A percentile compares a stretch with the other conserved stretches of the same genome.
phyloP scores from a whole-genome alignment of 371 early-diverging fungal genomes.

The Mucor velutinosus region DNA sequence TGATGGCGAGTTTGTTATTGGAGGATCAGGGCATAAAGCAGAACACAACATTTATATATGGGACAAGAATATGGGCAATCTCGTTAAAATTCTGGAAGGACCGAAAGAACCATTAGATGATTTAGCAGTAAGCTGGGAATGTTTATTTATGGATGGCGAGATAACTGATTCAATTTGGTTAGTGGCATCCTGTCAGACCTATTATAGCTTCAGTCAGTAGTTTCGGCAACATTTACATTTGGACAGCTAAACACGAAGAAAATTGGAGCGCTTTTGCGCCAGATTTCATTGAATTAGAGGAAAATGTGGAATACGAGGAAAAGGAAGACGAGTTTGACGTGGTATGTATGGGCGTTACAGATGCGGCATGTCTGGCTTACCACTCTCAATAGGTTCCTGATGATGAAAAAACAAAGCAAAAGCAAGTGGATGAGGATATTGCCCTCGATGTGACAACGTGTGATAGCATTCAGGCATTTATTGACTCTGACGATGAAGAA shows the following conservation, averaged over 20 bases:
- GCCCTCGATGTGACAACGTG: slow-evolving; percentile 63
- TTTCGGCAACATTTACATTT: slow-evolving; percentile 82
- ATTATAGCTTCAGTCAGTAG: slow-evolving; percentile 82
- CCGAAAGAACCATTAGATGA: slow-evolving; percentile 88
- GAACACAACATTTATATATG: slow-evolving; percentile 93
- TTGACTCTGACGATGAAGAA: slow-evolving; percentile 64
- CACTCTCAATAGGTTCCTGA: slow-evolving; percentile 44
- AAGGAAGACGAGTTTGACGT: slow-evolving; percentile 93
- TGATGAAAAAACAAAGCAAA: slow-evolving; percentile 47
- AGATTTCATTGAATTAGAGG: slow-evolving; percentile 87
- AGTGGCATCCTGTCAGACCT: slow-evolving; percentile 92
- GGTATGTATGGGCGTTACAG: slow-evolving; percentile 29
- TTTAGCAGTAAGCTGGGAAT: slow-evolving; percentile 61
- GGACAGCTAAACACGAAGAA: slow-evolving; percentile 84
- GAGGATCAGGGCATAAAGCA: slow-evolving; percentile 78
- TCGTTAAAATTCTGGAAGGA: slow-evolving; percentile 91
- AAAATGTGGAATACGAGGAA: slow-evolving; percentile 91
- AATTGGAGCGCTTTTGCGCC: slow-evolving; percentile 95
- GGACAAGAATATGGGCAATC: slow-evolving; percentile 79
- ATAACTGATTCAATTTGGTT: neutral
- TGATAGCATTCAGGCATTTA: slow-evolving; percentile 66
- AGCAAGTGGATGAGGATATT: slow-evolving; percentile 61
- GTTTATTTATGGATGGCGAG: neutral
- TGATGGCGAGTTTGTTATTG: slow-evolving; percentile 87
- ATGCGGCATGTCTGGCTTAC: neutral